A percentile compares a stretch with the other conserved stretches of the same genome.
Evolutionary conservation across 2,329 filamentous ascomycete genomes (phyloP).

Genomic region (Nemania sp.): DNA sequence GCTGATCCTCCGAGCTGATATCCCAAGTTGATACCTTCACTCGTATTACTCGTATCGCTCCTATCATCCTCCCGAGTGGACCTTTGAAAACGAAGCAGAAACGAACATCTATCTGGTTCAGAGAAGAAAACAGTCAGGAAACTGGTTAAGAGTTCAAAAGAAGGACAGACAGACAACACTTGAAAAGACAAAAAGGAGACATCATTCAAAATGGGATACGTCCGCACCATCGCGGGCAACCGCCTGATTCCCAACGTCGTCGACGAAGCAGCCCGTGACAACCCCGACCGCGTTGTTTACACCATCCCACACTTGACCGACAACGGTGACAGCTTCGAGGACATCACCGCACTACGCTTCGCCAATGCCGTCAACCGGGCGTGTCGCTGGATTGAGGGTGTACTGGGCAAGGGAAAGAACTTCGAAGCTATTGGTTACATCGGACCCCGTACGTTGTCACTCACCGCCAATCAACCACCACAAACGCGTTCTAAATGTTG

Average conservation of each 20-base stretch:
- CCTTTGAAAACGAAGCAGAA: not conserved
- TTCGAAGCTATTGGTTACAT: constrained; percentile 32
- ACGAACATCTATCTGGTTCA: not conserved
- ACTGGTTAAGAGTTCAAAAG: not conserved
- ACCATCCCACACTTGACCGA: constrained; percentile 31
- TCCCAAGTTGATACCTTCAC: constrained; percentile 16
- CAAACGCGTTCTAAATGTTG: constrained; percentile 11
- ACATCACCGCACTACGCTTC: constrained; percentile 29
- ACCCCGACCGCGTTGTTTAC: constrained; percentile 29
- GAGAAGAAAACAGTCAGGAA: constrained; percentile 2
- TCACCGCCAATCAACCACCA: not conserved
- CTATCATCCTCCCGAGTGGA: not conserved
- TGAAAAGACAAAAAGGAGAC: not conserved
- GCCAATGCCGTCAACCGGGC: constrained; percentile 31
- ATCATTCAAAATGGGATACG: constrained; percentile 21
- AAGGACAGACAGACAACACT: not conserved
- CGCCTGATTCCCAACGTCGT: constrained; percentile 32
- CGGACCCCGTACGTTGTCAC: constrained; percentile 27
- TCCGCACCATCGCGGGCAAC: constrained; percentile 22
- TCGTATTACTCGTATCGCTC: constrained; percentile 7
- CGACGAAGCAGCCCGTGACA: constrained; percentile 29
- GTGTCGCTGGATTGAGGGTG: constrained; percentile 29
- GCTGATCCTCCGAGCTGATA: no score
- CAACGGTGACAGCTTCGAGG: constrained; percentile 29
- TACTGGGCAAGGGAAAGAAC: constrained; percentile 26